Evolutionary conservation across 306 rosid species (phyloP).

Genomic region (Elaeagnus macrophylla): DNA sequence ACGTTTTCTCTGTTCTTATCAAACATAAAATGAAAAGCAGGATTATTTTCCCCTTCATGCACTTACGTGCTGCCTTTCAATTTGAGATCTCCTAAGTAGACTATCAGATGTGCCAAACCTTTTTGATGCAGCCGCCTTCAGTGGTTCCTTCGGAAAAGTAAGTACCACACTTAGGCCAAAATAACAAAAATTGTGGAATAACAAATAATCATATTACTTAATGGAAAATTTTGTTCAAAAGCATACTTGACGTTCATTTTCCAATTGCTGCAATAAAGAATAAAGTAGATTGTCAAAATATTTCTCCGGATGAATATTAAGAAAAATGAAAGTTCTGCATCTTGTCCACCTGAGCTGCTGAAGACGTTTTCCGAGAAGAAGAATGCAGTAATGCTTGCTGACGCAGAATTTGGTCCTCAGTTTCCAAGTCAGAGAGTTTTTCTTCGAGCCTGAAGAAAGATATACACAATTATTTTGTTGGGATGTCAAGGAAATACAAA

Average conservation of each 20-base stretch:
- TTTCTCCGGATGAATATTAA: constrained; percentile 11
- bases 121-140: constrained; percentile 30
- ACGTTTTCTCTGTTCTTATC: no score
- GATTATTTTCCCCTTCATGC: constrained; percentile 4
- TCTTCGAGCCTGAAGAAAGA: constrained; percentile 68
- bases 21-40: constrained; percentile 10
- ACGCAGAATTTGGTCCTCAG: constrained; percentile 68
- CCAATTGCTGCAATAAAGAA: no score
- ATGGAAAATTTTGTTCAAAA: no score
- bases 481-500: not conserved
- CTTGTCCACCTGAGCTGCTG: constrained; percentile 41
- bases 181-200: not conserved
- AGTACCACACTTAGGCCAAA: constrained; percentile 16
- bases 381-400: constrained; percentile 58
- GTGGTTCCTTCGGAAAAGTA: constrained; percentile 36
- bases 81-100: constrained; percentile 47
- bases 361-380: constrained; percentile 49
- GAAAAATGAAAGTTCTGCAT: not conserved
- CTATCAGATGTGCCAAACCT: constrained; percentile 41
- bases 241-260: no score
- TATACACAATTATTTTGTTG: constrained; percentile 12
- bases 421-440: constrained; percentile 72
- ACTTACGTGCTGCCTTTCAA: constrained; percentile 72
- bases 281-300: not conserved
- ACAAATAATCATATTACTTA: no score